Percentiles rank a stretch among this genome's conserved stretches.
Evolutionary conservation across 306 rosid genomes (phyloP).

Genomic region (Geum urbanum): DNA sequence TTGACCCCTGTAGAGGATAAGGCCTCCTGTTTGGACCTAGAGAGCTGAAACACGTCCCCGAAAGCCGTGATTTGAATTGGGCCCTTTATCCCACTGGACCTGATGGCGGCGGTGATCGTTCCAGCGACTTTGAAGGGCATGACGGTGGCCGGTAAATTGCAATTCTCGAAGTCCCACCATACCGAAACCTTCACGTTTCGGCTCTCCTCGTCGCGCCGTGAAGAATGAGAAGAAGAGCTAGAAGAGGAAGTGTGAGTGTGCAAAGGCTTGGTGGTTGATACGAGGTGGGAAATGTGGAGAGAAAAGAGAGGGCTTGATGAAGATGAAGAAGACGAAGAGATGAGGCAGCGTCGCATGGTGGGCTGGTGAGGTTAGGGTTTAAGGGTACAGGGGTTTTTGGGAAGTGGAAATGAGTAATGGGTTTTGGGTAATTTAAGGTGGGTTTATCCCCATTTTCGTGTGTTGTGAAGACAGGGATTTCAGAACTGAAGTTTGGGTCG

Average conservation of each 20-base stretch:
- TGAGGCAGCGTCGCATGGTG: constrained; percentile 24
- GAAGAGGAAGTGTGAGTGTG: not conserved
- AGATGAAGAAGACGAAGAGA: constrained; percentile 9
- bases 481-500: not conserved
- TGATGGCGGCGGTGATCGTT: constrained; percentile 52
- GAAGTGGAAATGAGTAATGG: constrained; percentile 8
- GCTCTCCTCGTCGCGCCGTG: constrained; percentile 51
- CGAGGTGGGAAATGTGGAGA: constrained; percentile 29
- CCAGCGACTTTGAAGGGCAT: constrained; percentile 44
- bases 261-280: constrained; percentile 24
- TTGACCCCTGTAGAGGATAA: constrained; percentile 66
- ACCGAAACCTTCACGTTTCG: constrained; percentile 69
- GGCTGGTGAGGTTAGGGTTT: constrained; percentile 7
- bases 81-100: constrained; percentile 77
- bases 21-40: constrained; percentile 58
- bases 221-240: not conserved
- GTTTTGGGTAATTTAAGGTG: constrained; percentile 15
- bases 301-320: constrained; percentile 15
- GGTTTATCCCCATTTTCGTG: not conserved
- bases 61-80: constrained; percentile 73
- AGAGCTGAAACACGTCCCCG: constrained; percentile 62
- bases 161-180: constrained; percentile 97
- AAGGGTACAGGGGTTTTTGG: not conserved
- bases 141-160: constrained; percentile 42
- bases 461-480: not conserved